Evolutionary conservation across 345 rosid species (phyloP).

Genomic region (Boechera retrofracta): DNA sequence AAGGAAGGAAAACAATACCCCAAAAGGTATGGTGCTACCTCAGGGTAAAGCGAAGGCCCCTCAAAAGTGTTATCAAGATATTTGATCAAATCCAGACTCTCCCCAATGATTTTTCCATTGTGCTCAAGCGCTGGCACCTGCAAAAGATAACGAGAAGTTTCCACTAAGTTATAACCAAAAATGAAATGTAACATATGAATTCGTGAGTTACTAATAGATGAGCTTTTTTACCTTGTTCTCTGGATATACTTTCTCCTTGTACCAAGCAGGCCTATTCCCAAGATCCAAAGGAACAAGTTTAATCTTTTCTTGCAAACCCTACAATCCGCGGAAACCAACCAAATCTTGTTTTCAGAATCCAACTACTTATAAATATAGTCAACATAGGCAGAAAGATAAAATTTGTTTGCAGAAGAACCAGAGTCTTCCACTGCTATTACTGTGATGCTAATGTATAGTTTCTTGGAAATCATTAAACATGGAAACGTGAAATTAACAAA

Average conservation of each 20-base stretch:
- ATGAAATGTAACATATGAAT: neutral
- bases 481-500: neutral
- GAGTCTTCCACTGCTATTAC: neutral
- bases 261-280: slow-evolving; percentile 84
- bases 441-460: slow-evolving; percentile 4
- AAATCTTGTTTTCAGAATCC: neutral
- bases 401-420: neutral
- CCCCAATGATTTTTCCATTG: slow-evolving; percentile 82
- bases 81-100: slow-evolving; percentile 82
- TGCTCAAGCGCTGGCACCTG: slow-evolving; percentile 96
- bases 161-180: neutral
- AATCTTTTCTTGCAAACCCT: slow-evolving; percentile 88
- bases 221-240: slow-evolving; percentile 66
- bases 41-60: slow-evolving; percentile 74
- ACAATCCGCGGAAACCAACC: neutral
- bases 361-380: neutral
- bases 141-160: neutral
- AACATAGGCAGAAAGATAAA: neutral
- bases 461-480: neutral
- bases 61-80: slow-evolving; percentile 84
- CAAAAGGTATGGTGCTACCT: slow-evolving; percentile 48
- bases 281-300: slow-evolving; percentile 79
- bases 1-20: neutral
- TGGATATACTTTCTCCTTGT: slow-evolving; percentile 81
- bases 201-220: neutral